Percentiles rank a stretch among this genome's conserved stretches.
These are phyloP conservation scores for Phytophthora citricola DNA, from an alignment of 352 stramenopile genomes.

Conservation along the genomic window DNA sequence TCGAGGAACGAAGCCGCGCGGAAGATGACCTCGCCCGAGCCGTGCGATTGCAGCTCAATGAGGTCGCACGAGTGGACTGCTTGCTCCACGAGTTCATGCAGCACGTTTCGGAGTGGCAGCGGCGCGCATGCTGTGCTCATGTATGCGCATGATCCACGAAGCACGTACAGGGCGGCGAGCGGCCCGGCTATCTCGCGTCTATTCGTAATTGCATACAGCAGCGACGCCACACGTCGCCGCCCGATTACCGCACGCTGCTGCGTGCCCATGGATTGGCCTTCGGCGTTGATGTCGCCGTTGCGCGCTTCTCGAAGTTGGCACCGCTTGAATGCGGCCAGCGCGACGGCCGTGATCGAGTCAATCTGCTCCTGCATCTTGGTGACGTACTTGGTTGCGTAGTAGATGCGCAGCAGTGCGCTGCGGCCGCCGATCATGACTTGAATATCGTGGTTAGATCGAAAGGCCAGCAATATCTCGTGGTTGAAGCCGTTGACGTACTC, in stretches of 20 bases:
- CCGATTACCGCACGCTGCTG: neutral
- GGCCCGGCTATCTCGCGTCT: neutral
- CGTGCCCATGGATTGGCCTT: too few relatives aligned
- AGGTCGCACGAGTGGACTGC: neutral
- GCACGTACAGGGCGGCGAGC: neutral
- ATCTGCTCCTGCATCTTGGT: neutral
- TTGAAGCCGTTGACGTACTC: constrained; percentile 8
- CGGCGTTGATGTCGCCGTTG: too few relatives aligned
- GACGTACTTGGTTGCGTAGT: constrained; percentile 1
- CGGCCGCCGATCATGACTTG: neutral
- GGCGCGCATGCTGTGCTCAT: neutral
- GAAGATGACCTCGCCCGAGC: neutral
- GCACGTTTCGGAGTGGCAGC: neutral
- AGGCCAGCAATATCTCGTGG: neutral
- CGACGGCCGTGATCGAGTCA: neutral
- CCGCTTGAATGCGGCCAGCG: neutral
- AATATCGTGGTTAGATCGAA: neutral
- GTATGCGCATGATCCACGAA: neutral
- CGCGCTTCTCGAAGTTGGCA: neutral
- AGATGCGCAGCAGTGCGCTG: neutral
- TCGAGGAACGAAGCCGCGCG: neutral
- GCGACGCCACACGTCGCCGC: neutral
- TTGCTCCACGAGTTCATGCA: neutral
- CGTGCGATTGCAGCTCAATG: neutral
- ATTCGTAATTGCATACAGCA: too few relatives aligned